Base-by-base conservation (phyloP, 768 basidiomycete genomes). In the Lentinula aciculospora region DNA sequence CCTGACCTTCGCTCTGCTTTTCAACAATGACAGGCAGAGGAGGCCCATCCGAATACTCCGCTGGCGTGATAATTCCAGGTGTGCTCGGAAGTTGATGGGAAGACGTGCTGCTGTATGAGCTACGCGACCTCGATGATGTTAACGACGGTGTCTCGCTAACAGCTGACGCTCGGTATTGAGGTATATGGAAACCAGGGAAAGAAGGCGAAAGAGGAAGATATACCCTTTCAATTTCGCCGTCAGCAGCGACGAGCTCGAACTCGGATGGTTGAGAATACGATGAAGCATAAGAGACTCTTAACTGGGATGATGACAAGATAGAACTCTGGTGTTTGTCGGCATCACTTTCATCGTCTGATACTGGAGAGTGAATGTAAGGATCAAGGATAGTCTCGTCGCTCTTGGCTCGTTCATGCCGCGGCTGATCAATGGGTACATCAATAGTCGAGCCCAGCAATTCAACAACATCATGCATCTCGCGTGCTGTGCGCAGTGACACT, bases 71-170 rank as follows among this genome's bases (percentile, higher is more conserved):
- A 70, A 75, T 34, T 67, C 60, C 7, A 72, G 74, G 6, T 68
- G 76, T 63, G 63, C 60, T 61, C 63, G 58, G 58, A 32, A 59
- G 62, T 23, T 25, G 32, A 60, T 50, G 65, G 61, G 64, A 67
- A 2, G 72, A 74, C 50, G 65, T 69, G 53, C 67, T 67, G 31
- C 67, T 62, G 3, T 65, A 65, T 3, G 76, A 77, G 53, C 74
- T 75, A 57, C 63, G 66, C 1, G 76, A 77, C 7, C 62, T 68
- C 28, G 74, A 78, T 49, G 76, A 76, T 29, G 72, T 69, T 50
- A 82, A 69, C 9, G 81, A 79, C n/a, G 78, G 78, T n/a, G 74
- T 75, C 58, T 79, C 77, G 50, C 74, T 76, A 5, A 66, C 63
- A 37, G 66, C 56, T 21, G 70, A 69, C 25, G 37, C 3, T 34